A percentile compares a stretch with the other conserved stretches of the same genome.
phyloP scores from a whole-genome alignment of 2,329 filamentous ascomycete genomes.

The Zelopaecilomyces penicillatus region DNA sequence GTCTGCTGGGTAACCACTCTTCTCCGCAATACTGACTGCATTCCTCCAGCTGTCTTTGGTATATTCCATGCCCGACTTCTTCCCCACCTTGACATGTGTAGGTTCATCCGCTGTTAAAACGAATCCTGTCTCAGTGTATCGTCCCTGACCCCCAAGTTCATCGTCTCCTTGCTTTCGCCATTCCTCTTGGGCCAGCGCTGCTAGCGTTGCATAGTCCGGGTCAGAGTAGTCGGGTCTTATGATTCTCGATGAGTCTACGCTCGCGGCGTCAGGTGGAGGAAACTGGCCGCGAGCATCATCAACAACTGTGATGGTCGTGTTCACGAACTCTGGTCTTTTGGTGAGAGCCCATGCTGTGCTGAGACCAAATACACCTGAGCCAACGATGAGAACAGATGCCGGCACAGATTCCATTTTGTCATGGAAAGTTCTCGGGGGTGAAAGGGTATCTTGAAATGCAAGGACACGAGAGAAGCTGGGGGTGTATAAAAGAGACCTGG shows the following conservation, averaged over 20 bases:
- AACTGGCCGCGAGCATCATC: slow-evolving; percentile 50
- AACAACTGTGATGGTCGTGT: slow-evolving; percentile 49
- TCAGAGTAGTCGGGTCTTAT: slow-evolving; percentile 74
- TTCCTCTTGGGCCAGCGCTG: slow-evolving; percentile 56
- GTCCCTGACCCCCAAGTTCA: slow-evolving; percentile 51
- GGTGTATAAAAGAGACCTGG: too few relatives aligned
- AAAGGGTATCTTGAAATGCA: too few relatives aligned
- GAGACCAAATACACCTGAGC: slow-evolving; percentile 58
- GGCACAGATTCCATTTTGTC: slow-evolving; percentile 25
- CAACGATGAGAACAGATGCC: slow-evolving; percentile 56
- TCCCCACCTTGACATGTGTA: slow-evolving; percentile 17
- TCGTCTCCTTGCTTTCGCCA: slow-evolving; percentile 55
- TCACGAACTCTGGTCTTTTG: slow-evolving; percentile 46
- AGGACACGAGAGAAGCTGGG: too few relatives aligned
- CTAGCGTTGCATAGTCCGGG: slow-evolving; percentile 66
- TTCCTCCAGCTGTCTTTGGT: slow-evolving; percentile 54
- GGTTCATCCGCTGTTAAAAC: slow-evolving; percentile 50
- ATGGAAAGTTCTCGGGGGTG: background rate
- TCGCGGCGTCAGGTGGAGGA: slow-evolving; percentile 50
- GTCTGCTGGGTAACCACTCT: slow-evolving; percentile 28
- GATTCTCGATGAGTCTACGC: slow-evolving; percentile 56
- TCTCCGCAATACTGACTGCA: slow-evolving; percentile 39
- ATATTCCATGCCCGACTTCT: slow-evolving; percentile 47
- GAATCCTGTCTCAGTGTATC: slow-evolving; percentile 65
- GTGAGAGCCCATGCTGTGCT: slow-evolving; percentile 59